Percentiles rank a stretch among this genome's conserved stretches.
These are phyloP conservation scores for Hyaloscypha bicolor DNA, from an alignment of 495 filamentous ascomycete genomes.

Conservation along the genomic window DNA sequence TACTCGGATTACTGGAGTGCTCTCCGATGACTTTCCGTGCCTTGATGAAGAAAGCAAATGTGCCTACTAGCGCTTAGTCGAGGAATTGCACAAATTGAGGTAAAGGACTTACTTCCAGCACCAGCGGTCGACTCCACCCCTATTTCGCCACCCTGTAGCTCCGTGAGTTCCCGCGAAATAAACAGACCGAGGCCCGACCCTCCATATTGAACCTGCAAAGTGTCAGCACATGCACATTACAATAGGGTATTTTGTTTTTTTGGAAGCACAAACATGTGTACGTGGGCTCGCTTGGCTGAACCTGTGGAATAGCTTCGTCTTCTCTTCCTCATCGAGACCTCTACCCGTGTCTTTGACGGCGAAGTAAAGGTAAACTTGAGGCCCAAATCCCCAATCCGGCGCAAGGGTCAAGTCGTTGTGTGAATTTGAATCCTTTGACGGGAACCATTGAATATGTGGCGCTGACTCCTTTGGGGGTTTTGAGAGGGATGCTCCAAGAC, in stretches of 20 bases:
- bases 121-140: slow-evolving; percentile 74
- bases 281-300: slow-evolving; percentile 67
- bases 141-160: slow-evolving; percentile 82
- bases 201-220: slow-evolving; percentile 59
- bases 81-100: neutral
- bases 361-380: slow-evolving; percentile 56
- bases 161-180: slow-evolving; percentile 75
- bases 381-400: slow-evolving; percentile 60
- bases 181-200: slow-evolving; percentile 84
- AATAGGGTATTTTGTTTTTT: neutral
- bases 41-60: slow-evolving; percentile 78
- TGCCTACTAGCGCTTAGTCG: slow-evolving; percentile 35
- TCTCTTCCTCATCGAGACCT: slow-evolving; percentile 57
- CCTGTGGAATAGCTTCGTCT: slow-evolving; percentile 58
- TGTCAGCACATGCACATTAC: neutral
- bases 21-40: slow-evolving; percentile 51
- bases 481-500: slow-evolving; percentile 52
- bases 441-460: slow-evolving; percentile 29
- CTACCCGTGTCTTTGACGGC: slow-evolving; percentile 61
- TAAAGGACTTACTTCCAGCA: slow-evolving; percentile 53
- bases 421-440: slow-evolving; percentile 33
- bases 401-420: slow-evolving; percentile 53
- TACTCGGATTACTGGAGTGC: slow-evolving; percentile 40
- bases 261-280: slow-evolving; percentile 58
- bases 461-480: slow-evolving; percentile 36